Evolutionary conservation across 225 moss, liverwort and hornwort species (phyloP), one percentile per base, ranked within the genome.

Genomic region (Physcomitrium patens): DNA sequence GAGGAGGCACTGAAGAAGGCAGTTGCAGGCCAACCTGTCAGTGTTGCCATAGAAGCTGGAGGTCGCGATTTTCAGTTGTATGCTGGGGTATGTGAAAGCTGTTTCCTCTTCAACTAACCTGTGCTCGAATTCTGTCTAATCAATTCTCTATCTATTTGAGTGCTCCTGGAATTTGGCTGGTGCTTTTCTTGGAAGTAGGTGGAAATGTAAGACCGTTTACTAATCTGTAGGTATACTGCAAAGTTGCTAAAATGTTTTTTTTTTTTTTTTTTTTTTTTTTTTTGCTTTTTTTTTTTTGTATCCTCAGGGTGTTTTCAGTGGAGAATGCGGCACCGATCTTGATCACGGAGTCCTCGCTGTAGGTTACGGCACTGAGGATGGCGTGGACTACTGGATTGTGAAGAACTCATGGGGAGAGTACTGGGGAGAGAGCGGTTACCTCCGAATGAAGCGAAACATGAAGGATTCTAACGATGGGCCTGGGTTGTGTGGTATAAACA

Each of bases 401-500:
- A 93, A 89, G 72, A 95, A 95, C 14, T 95, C 95, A 4, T 93
- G 93, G 93, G 90, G 93, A 28, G 48, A 56, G 0, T 74, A 10
- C 8, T 95, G 93, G 90, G 90, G 93, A 15, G 93, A 85, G 28
- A 52, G 8, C 0, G 91, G 95, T 0, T 93, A 74, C 76, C 72
- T 92, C 0, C 87, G 88, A 15, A 88, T 95, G 84, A 54, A 70
- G 37, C 62, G 68, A 5, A 31, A 31, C 31, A 2, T 31, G 2
- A 5, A 31, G 31, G 31, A 31, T 31, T 31, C 31, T 31, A 31
- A 2, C 5, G 31, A 58, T 45, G 69, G 60, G 10, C 87, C 74
- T 67, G 96, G 96, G 1, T 63, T 86, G 17, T 96, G 96, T 43
- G 96, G 96, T 10, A 96, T 96, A 78, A 85, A 88, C 26, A 92